Evolutionary conservation across 345 rosid species (phyloP), one percentile per base, ranked within the genome.

Genomic region (Physaria fendleri): DNA sequence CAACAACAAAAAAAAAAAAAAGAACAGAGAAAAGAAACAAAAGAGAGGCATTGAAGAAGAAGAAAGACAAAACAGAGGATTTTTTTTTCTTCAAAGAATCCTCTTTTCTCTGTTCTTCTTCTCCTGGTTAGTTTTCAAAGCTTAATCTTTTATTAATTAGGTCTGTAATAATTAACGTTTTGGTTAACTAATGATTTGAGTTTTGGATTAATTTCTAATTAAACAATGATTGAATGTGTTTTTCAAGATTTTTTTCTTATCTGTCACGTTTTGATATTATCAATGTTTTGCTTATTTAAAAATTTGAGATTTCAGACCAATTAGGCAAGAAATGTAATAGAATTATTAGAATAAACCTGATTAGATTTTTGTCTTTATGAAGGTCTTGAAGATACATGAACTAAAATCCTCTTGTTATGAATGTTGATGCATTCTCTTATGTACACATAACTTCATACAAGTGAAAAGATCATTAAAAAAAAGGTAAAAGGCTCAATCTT

Each of bases 381-480:
- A 68, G 73, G 63, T 61, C 43, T 61, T 68, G 67, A 68, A 38
- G 73, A 45, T 69, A 37, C 62, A 69, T 69, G 67, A 60, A 59
- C 45, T 68, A 69, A 54, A 56, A 62, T 27, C 68, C 3, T 22
- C 53, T 52, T 61, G 34, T 54, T 53, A 38, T 69, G 67, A 62
- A 62, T 23, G 50, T 68, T 44, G 62, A 44, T 60, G 49, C 50
- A 68, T 34, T 43, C 28, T 44, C 28, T 61, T 37, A 27, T 38
- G 50, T 45, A 22, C 13, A 25, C 33, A 27, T 68, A 27, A 52
- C 1, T 40, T 68, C 56, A 27, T 44, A 61, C 62, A 52, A 23
- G 73, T 61, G 73, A 66, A 38, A 46, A 47, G 30, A 17, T 58
- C 13, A 0, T 1, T 0, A 8, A 9, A 29, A 40, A 16, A 49